Percentiles rank a stretch among this genome's conserved stretches.
Evolutionary conservation across 768 basidiomycete species (phyloP).

Genomic region (Hortiboletus campestris): DNA sequence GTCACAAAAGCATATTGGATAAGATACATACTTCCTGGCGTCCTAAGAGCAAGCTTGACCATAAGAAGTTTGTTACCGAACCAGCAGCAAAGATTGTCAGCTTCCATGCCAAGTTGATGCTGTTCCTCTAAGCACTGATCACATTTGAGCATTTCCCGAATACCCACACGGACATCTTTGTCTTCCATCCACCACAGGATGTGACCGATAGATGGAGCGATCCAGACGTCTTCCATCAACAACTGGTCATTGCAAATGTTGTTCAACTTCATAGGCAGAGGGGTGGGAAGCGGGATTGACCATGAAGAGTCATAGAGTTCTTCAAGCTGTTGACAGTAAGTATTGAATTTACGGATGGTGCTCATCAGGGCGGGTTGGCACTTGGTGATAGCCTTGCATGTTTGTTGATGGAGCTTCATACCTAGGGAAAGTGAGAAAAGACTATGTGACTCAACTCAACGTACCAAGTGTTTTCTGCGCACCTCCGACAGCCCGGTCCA

Average conservation of each 20-base stretch:
- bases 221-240: slow-evolving; percentile 36
- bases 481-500: not conserved
- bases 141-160: slow-evolving; percentile 26
- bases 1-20: too few relatives aligned
- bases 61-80: slow-evolving; percentile 29
- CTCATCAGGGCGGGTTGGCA: too few relatives aligned
- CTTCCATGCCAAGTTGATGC: slow-evolving; percentile 23
- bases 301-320: slow-evolving; percentile 19
- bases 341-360: slow-evolving; percentile 26
- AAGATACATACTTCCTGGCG: too few relatives aligned
- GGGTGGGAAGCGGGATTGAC: slow-evolving; percentile 32
- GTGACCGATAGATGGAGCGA: not conserved
- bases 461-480: slow-evolving; percentile 20
- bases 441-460: too few relatives aligned
- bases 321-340: slow-evolving; percentile 23
- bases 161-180: slow-evolving; percentile 29
- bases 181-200: slow-evolving; percentile 33
- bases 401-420: slow-evolving; percentile 7
- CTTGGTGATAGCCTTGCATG: not conserved
- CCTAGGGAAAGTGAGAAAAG: not conserved
- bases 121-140: slow-evolving; percentile 34
- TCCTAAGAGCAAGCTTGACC: slow-evolving; percentile 12
- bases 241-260: slow-evolving; percentile 8
- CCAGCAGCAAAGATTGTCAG: slow-evolving; percentile 37
- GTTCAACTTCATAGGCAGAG: slow-evolving; percentile 31